Evolutionary conservation across 306 rosid genomes (phyloP).

Genomic region (Acacia acuminata): DNA sequence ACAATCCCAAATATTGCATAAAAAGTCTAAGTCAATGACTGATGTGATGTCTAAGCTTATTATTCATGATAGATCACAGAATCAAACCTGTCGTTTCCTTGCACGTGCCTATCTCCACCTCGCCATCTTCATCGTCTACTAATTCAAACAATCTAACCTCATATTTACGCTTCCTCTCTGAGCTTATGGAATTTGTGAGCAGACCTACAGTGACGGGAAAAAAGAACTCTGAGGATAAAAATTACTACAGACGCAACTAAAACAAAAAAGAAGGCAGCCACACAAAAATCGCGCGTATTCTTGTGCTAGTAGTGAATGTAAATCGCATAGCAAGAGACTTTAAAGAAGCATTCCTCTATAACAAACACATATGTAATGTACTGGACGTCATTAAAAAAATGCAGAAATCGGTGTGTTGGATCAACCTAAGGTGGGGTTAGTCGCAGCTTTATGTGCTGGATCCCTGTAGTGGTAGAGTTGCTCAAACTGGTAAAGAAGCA

Average conservation of each 20-base stretch:
- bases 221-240: background rate
- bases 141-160: conserved; percentile 3
- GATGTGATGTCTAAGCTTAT: background rate
- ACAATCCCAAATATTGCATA: conserved; percentile 17
- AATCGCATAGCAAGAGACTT: background rate
- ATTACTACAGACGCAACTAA: background rate
- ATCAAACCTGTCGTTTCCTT: conserved; percentile 36
- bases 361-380: background rate
- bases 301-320: background rate
- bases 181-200: background rate
- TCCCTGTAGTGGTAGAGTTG: conserved; percentile 39
- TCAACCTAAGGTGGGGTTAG: conserved; percentile 27
- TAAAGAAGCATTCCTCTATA: conserved; percentile 9
- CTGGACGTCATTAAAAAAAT: background rate
- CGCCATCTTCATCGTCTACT: conserved; percentile 16
- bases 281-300: background rate
- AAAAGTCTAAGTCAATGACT: background rate
- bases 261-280: background rate
- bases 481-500: conserved; percentile 43
- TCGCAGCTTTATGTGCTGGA: conserved; percentile 25
- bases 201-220: background rate
- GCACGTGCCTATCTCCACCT: background rate
- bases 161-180: conserved; percentile 28
- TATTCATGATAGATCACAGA: background rate
- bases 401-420: background rate